Conservation (phyloP, 73 alveolate genomes). For the Stentor coeruleus region DNA sequence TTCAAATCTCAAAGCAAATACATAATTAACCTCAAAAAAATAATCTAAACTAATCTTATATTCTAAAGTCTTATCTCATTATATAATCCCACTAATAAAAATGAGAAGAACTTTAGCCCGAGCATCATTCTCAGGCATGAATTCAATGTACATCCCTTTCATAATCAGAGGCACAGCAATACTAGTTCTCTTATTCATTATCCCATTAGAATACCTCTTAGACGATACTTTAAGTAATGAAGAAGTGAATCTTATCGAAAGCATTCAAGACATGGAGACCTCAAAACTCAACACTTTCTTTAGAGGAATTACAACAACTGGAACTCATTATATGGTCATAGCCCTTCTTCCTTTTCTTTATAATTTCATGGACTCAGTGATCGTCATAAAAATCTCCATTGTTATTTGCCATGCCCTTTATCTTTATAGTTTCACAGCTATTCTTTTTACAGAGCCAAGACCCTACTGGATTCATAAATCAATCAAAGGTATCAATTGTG, state of each 20-base stretch:
- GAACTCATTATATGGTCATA: background rate
- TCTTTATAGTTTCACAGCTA: background rate
- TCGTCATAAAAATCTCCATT: background rate
- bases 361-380: background rate
- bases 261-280: background rate
- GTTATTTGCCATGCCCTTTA: background rate
- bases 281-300: background rate
- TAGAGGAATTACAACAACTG: background rate
- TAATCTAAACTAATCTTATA: too few species aligned
- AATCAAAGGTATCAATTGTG: conserved; percentile 2
- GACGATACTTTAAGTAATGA: background rate
- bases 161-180: background rate
- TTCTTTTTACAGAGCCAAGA: conserved; percentile 1
- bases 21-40: too few species aligned
- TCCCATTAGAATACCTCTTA: background rate
- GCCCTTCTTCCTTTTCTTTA: background rate
- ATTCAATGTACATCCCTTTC: too few species aligned
- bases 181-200: background rate
- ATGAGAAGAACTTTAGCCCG: too few species aligned
- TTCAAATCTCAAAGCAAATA: too few species aligned
- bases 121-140: too few species aligned
- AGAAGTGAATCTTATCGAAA: background rate
- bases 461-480: background rate
- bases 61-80: too few species aligned
- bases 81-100: too few species aligned